phyloP scores from a whole-genome alignment of 495 filamentous ascomycete genomes.

The Aspergillus biplanus region DNA sequence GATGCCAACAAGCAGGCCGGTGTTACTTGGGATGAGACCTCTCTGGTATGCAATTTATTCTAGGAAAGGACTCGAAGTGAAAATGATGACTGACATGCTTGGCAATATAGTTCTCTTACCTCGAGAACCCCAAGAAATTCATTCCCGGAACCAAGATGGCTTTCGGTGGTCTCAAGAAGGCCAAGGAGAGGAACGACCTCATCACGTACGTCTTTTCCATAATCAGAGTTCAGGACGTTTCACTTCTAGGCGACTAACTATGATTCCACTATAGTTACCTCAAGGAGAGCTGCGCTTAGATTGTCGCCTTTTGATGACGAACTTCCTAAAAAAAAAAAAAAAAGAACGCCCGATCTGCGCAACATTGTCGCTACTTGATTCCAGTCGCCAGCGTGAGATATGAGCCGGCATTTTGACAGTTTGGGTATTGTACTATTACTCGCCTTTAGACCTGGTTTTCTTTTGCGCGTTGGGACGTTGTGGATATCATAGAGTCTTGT shows the following conservation, averaged over 20 bases:
- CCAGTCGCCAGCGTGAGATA: conserved; percentile 14
- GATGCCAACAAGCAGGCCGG: conserved; percentile 99
- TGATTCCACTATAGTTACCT: conserved; percentile 55
- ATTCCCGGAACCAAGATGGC: conserved; percentile 99
- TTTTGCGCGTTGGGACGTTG: conserved; percentile 28
- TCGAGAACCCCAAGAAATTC: conserved; percentile 94
- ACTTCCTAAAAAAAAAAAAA: conserved; percentile 20
- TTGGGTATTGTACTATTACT: conserved; percentile 49
- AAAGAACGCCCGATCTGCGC: conserved; percentile 27
- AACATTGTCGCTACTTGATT: conserved; percentile 14
- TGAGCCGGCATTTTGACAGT: conserved; percentile 32
- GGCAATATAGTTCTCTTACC: conserved; percentile 71
- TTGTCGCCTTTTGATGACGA: conserved; percentile 27
- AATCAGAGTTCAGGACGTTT: background rate
- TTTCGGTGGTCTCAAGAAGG: conserved; percentile 99
- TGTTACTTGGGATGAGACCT: conserved; percentile 82
- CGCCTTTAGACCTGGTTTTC: conserved; percentile 31
- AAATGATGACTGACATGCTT: conserved; percentile 22
- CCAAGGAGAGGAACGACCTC: conserved; percentile 98
- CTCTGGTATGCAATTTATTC: conserved; percentile 66
- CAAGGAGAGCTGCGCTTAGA: conserved; percentile 63
- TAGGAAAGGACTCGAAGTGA: background rate
- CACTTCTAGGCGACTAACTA: conserved; percentile 12
- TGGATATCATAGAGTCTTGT: conserved; percentile 32
- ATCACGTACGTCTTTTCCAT: conserved; percentile 75